A percentile compares a stretch with the other conserved stretches of the same genome.
Conservation (phyloP, 2,329 filamentous ascomycete species). For the Zasmidium cellare region DNA sequence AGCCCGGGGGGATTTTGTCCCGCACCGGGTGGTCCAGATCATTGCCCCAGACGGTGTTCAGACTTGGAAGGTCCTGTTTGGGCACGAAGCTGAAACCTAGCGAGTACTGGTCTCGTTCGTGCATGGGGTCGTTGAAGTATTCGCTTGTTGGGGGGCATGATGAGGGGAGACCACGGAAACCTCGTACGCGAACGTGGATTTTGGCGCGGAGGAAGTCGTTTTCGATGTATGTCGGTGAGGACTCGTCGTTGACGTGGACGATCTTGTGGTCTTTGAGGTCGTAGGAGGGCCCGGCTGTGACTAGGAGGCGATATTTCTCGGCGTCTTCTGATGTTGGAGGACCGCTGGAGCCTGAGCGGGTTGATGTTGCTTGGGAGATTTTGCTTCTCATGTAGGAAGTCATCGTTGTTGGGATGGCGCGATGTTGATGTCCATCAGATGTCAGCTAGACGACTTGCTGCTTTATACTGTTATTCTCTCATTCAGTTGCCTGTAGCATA, state of each 20-base stretch:
- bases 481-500: neutral
- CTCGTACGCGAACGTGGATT: slow-evolving; percentile 74
- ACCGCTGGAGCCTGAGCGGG: slow-evolving; percentile 11
- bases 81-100: slow-evolving; percentile 78
- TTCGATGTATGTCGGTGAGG: slow-evolving; percentile 49
- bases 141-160: slow-evolving; percentile 63
- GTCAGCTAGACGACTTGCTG: no score
- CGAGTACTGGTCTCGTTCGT: slow-evolving; percentile 77
- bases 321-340: slow-evolving; percentile 37
- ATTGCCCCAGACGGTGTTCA: slow-evolving; percentile 85
- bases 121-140: slow-evolving; percentile 74
- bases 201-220: slow-evolving; percentile 65
- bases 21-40: slow-evolving; percentile 90
- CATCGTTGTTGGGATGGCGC: neutral
- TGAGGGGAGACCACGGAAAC: slow-evolving; percentile 64
- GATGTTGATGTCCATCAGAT: neutral
- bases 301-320: slow-evolving; percentile 71
- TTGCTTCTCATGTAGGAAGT: neutral
- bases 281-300: slow-evolving; percentile 79
- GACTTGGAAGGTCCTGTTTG: slow-evolving; percentile 62
- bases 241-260: slow-evolving; percentile 72
- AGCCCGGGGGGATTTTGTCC: slow-evolving; percentile 79
- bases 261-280: slow-evolving; percentile 65
- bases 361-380: neutral
- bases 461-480: neutral